These are phyloP conservation scores for Fusarium floridanum DNA, from an alignment of 2,329 filamentous ascomycete species.

Conservation along the genomic window DNA sequence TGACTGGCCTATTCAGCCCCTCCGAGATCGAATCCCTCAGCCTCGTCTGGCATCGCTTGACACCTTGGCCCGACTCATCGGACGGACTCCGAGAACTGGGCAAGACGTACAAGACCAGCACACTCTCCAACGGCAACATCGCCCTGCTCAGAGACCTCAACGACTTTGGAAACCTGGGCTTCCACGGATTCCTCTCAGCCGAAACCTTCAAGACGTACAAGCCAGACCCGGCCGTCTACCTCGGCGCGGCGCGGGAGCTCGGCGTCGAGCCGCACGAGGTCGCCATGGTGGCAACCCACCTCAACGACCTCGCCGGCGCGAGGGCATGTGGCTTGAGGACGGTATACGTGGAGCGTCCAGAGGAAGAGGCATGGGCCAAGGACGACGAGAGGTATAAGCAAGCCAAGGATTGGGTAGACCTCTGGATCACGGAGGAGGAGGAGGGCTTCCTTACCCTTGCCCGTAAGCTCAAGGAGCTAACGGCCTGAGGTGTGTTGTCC, in stretches of 20 bases:
- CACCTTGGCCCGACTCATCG: conserved; percentile 75
- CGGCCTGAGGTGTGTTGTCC: not conserved
- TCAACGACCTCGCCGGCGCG: conserved; percentile 76
- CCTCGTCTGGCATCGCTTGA: conserved; percentile 78
- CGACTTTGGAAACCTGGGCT: conserved; percentile 69
- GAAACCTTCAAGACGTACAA: conserved; percentile 83
- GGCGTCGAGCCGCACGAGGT: conserved; percentile 71
- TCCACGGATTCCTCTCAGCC: conserved; percentile 72
- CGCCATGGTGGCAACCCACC: conserved; percentile 83
- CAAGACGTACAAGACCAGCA: conserved; percentile 69
- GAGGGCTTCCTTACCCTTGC: conserved; percentile 51
- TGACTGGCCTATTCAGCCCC: conserved; percentile 71
- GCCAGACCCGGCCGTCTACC: conserved; percentile 75
- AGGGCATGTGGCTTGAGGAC: conserved; percentile 74
- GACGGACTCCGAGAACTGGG: conserved; percentile 66
- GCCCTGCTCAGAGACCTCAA: conserved; percentile 75
- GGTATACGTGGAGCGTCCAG: conserved; percentile 77
- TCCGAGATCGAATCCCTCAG: conserved; percentile 74
- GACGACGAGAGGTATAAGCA: conserved; percentile 65
- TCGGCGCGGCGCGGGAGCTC: conserved; percentile 73
- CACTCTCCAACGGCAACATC: conserved; percentile 81
- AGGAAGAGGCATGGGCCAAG: conserved; percentile 73
- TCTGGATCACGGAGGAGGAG: conserved; percentile 53
- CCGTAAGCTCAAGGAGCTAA: conserved; percentile 41
- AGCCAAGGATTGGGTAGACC: conserved; percentile 59